Evolutionary conservation across 1,284 basidiomycete genomes (phyloP).

Genomic region (Cryptococcus hybrid): DNA sequence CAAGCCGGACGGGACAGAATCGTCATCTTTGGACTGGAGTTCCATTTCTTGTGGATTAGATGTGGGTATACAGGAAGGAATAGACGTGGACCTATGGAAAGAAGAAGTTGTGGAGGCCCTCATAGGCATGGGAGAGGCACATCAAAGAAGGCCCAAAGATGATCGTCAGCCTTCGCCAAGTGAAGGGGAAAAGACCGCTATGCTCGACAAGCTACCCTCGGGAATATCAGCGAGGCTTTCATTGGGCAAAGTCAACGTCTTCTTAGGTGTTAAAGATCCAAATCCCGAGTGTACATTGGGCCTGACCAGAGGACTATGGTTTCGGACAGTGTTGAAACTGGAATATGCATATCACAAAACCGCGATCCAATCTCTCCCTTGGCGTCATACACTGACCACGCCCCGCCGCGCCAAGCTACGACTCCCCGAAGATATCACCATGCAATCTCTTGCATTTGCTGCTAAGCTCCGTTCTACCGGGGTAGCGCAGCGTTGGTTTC

Average conservation of each 20-base stretch:
- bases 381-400: constrained; percentile 55
- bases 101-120: constrained; percentile 61
- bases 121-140: constrained; percentile 52
- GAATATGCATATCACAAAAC: constrained; percentile 62
- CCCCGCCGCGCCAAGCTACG: constrained; percentile 44
- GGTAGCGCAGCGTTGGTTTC: constrained; percentile 40
- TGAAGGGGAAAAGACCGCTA: constrained; percentile 7
- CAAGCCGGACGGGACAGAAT: constrained; percentile 17
- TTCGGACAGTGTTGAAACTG: constrained; percentile 60
- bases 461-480: constrained; percentile 29
- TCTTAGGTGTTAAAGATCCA: constrained; percentile 71
- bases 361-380: constrained; percentile 50
- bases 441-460: constrained; percentile 56
- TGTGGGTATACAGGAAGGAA: constrained; percentile 58
- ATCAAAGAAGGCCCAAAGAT: constrained; percentile 16
- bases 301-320: constrained; percentile 68
- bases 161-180: constrained; percentile 1
- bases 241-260: constrained; percentile 63
- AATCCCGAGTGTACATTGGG: constrained; percentile 66
- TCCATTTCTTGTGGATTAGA: constrained; percentile 59
- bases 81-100: constrained; percentile 74
- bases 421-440: constrained; percentile 63
- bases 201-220: constrained; percentile 55
- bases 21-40: constrained; percentile 17
- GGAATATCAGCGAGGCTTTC: constrained; percentile 63